Evolutionary conservation across 2,329 filamentous ascomycete genomes (phyloP).

Genomic region (Albophoma yamanashiensis): DNA sequence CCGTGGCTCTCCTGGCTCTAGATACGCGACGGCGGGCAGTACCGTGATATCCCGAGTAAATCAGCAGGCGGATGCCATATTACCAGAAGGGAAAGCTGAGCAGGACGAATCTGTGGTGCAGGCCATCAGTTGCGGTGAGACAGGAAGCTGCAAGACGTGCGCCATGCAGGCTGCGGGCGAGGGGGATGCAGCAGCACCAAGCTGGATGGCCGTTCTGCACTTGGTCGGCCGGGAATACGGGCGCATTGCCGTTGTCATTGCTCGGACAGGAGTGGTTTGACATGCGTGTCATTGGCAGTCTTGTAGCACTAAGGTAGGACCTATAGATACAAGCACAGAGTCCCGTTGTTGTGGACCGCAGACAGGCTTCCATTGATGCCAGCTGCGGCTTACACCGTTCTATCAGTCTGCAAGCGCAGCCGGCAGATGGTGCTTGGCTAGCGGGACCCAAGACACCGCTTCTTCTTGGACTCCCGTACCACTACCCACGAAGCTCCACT

Average conservation of each 20-base stretch:
- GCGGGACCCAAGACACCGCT: neutral
- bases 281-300: neutral
- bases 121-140: neutral
- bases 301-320: neutral
- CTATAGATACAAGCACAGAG: neutral
- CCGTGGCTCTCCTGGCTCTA: neutral
- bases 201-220: neutral
- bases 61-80: neutral
- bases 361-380: neutral
- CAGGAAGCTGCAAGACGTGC: neutral
- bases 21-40: neutral
- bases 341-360: neutral
- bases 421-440: neutral
- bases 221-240: neutral
- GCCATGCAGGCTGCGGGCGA: neutral
- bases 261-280: neutral
- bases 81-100: neutral
- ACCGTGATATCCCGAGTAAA: neutral
- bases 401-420: neutral
- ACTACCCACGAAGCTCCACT: neutral
- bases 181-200: neutral
- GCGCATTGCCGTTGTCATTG: neutral
- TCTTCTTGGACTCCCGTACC: neutral
- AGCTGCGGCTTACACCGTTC: neutral
- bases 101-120: neutral